Evolutionary conservation across 1,284 basidiomycete species (phyloP).

Genomic region (Trichosporon inkin): DNA sequence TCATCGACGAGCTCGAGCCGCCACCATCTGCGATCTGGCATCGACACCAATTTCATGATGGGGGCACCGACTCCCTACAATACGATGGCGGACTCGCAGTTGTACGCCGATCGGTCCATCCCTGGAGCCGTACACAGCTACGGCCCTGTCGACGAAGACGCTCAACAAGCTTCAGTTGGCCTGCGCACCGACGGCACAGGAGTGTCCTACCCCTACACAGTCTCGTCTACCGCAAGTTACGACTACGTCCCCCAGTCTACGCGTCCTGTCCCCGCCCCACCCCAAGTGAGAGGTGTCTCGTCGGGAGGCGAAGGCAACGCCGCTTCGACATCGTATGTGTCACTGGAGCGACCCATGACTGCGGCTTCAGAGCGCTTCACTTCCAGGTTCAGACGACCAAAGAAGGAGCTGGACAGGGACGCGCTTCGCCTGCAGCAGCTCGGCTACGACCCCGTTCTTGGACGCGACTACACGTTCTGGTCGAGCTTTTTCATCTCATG

Average conservation of each 20-base stretch:
- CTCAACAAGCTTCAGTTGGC: not conserved
- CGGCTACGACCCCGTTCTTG: conserved; percentile 48
- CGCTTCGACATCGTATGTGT: not conserved
- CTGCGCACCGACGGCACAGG: not conserved
- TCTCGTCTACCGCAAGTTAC: conserved; percentile 4
- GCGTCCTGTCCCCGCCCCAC: conserved; percentile 39
- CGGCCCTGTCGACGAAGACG: conserved; percentile 7
- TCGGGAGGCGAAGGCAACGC: not conserved
- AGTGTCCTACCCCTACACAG: conserved; percentile 11
- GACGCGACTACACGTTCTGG: conserved; percentile 50
- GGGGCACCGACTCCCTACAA: conserved; percentile 38
- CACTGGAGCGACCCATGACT: conserved; percentile 8
- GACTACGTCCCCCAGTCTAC: conserved; percentile 30
- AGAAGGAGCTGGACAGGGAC: conserved; percentile 38
- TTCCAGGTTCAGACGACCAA: conserved; percentile 7
- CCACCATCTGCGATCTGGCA: conserved; percentile 2
- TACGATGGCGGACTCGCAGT: conserved; percentile 23
- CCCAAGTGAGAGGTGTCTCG: conserved; percentile 5
- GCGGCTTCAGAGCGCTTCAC: conserved; percentile 11
- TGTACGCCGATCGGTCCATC: conserved; percentile 1
- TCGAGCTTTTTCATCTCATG: conserved; percentile 44
- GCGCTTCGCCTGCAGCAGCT: conserved; percentile 42
- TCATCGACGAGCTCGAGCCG: conserved; percentile 4
- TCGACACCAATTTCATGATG: not conserved
- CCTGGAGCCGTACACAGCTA: conserved; percentile 8